phyloP scores from a whole-genome alignment of 2,329 filamentous ascomycete genomes.

The Penicillium sp. region DNA sequence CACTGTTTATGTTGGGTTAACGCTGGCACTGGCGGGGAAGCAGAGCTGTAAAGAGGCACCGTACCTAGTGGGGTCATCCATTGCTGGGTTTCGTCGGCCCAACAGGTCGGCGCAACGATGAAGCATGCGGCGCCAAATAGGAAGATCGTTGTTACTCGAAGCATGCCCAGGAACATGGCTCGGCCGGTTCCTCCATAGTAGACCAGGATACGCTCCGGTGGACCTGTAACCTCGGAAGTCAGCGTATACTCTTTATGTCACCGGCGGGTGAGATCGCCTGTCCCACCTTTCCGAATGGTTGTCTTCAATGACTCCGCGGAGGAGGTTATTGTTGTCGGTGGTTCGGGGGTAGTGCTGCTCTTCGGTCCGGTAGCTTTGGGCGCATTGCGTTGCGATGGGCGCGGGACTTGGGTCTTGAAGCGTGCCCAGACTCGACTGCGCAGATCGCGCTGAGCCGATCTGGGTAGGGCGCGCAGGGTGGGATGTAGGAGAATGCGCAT shows the following conservation, averaged over 20 bases:
- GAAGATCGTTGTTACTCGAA: slow-evolving; percentile 74
- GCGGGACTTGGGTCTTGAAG: slow-evolving; percentile 33
- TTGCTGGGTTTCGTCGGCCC: slow-evolving; percentile 46
- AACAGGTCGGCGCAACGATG: slow-evolving; percentile 65
- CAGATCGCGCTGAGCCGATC: slow-evolving; percentile 30
- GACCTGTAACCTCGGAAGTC: slow-evolving; percentile 29
- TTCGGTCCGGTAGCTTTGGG: slow-evolving; percentile 24
- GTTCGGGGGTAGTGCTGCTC: slow-evolving; percentile 10
- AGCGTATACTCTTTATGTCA: slow-evolving; percentile 8
- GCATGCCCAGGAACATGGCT: slow-evolving; percentile 69
- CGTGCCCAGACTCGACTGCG: slow-evolving; percentile 31
- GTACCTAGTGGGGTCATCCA: slow-evolving; percentile 49
- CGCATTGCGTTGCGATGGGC: slow-evolving; percentile 28
- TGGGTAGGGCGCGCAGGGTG: slow-evolving; percentile 35
- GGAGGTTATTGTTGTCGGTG: slow-evolving; percentile 19
- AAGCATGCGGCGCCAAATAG: slow-evolving; percentile 69
- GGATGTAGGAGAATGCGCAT: slow-evolving; percentile 38
- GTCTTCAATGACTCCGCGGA: slow-evolving; percentile 25
- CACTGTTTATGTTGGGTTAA: slow-evolving; percentile 45
- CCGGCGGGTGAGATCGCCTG: too few relatives aligned
- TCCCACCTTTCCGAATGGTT: slow-evolving; percentile 34
- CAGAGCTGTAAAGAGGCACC: slow-evolving; percentile 10
- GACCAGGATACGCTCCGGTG: slow-evolving; percentile 61
- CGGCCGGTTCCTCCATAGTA: slow-evolving; percentile 74
- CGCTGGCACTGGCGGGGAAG: too few relatives aligned